These are phyloP conservation scores for Tolypocladium amazonense DNA, from an alignment of 2,329 filamentous ascomycete genomes.

Conservation along the genomic window DNA sequence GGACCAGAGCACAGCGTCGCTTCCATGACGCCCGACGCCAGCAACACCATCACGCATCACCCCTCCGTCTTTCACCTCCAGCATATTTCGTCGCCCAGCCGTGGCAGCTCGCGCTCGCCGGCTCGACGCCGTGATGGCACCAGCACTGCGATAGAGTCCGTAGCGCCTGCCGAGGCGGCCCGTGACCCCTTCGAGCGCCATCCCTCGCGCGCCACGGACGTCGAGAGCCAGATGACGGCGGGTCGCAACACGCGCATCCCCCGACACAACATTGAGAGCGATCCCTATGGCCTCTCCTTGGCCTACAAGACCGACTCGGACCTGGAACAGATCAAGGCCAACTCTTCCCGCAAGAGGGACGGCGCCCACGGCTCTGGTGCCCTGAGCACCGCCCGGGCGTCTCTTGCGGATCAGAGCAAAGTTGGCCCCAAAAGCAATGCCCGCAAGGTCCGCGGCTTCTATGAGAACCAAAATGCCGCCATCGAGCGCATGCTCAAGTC, in stretches of 20 bases:
- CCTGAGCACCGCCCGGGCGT: constrained; percentile 5
- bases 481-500: constrained; percentile 87
- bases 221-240: constrained; percentile 35
- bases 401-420: neutral
- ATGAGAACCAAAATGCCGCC: constrained; percentile 83
- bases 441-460: constrained; percentile 66
- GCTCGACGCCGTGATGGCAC: constrained; percentile 21
- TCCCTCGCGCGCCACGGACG: constrained; percentile 27
- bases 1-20: neutral
- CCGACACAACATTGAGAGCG: constrained; percentile 52
- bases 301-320: constrained; percentile 70
- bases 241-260: constrained; percentile 36
- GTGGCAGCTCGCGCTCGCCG: constrained; percentile 17
- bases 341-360: constrained; percentile 66
- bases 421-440: constrained; percentile 22
- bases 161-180: constrained; percentile 18
- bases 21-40: constrained; percentile 30
- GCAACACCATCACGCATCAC: constrained; percentile 30
- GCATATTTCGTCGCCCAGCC: constrained; percentile 15
- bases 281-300: constrained; percentile 71
- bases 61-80: constrained; percentile 33
- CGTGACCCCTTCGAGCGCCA: constrained; percentile 32
- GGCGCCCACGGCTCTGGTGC: constrained; percentile 15
- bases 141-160: constrained; percentile 35
- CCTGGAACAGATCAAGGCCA: constrained; percentile 67